These are phyloP conservation scores for Coemansia sp. DNA, from an alignment of 192 early-diverging fungal species.

Conservation along the genomic window DNA sequence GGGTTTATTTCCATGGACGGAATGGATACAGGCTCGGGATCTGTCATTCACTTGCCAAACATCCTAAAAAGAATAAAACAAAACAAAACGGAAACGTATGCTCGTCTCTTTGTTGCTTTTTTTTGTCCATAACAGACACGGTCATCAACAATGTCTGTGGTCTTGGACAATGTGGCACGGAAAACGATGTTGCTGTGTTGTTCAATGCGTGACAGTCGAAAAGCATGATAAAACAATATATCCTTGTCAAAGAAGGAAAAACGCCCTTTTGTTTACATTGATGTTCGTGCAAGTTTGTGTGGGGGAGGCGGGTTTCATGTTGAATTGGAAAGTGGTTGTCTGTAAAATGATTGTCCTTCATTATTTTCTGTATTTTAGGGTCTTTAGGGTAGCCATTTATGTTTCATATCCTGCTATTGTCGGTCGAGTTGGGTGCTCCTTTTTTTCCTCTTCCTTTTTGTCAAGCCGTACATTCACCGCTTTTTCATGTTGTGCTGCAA, in stretches of 20 bases:
- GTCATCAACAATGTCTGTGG: neutral
- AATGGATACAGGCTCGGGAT: neutral
- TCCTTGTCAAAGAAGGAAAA: neutral
- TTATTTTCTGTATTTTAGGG: neutral
- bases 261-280: neutral
- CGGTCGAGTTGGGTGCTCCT: neutral
- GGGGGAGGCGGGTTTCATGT: conserved; percentile 6
- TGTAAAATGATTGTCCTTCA: neutral
- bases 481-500: neutral
- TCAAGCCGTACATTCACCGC: neutral
- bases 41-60: neutral
- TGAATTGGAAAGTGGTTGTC: conserved; percentile 1
- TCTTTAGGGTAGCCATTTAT: neutral
- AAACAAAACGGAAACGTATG: neutral
- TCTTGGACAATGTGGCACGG: neutral
- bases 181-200: neutral
- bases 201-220: neutral
- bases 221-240: neutral
- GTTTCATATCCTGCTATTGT: neutral
- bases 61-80: neutral
- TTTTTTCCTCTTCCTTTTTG: neutral
- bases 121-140: conserved; percentile 8
- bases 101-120: neutral
- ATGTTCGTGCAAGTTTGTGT: conserved; percentile 1
- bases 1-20: neutral